Percentiles rank a stretch among this genome's conserved stretches.
Evolutionary conservation across 2,329 filamentous ascomycete species (phyloP).

Genomic region (Phaeophleospora eucalypticola): DNA sequence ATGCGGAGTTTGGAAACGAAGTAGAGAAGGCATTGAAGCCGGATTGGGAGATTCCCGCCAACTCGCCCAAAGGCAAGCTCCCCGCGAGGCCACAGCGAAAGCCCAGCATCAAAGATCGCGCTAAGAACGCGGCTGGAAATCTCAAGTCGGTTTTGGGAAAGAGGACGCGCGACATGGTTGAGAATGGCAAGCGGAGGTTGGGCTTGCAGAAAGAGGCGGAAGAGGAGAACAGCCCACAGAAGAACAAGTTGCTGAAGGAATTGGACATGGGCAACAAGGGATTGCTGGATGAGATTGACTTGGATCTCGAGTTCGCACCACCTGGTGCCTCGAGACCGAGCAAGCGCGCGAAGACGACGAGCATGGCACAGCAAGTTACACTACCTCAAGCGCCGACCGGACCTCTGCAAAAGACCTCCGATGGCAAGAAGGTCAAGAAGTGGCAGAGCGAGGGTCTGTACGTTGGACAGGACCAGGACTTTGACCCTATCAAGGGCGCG

Average conservation of each 20-base stretch:
- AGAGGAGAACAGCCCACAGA: slow-evolving; percentile 17
- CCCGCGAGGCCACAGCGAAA: slow-evolving; percentile 19
- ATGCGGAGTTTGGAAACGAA: slow-evolving; percentile 28
- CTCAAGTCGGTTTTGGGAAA: slow-evolving; percentile 33
- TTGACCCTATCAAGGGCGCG: slow-evolving; percentile 37
- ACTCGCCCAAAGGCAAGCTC: slow-evolving; percentile 14
- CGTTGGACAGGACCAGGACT: slow-evolving; percentile 65
- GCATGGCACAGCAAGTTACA: slow-evolving; percentile 22
- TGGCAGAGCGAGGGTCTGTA: slow-evolving; percentile 83
- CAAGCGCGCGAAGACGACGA: slow-evolving; percentile 25
- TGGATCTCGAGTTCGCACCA: slow-evolving; percentile 22
- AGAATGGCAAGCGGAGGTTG: slow-evolving; percentile 36
- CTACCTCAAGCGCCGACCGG: slow-evolving; percentile 17
- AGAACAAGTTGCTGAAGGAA: slow-evolving; percentile 28
- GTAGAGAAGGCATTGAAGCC: slow-evolving; percentile 48
- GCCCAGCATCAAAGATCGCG: slow-evolving; percentile 29
- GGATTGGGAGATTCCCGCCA: slow-evolving; percentile 28
- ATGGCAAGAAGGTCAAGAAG: slow-evolving; percentile 58
- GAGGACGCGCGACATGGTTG: slow-evolving; percentile 34
- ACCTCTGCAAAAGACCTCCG: slow-evolving; percentile 27
- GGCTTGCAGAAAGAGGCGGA: slow-evolving; percentile 22
- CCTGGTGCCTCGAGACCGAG: slow-evolving; percentile 20
- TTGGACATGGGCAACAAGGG: slow-evolving; percentile 31
- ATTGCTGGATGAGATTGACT: slow-evolving; percentile 31
- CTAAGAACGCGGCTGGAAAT: slow-evolving; percentile 30